A percentile compares a stretch with the other conserved stretches of the same genome.
phyloP scores from a whole-genome alignment of 306 rosid species.

The Elaeagnus macrophylla region DNA sequence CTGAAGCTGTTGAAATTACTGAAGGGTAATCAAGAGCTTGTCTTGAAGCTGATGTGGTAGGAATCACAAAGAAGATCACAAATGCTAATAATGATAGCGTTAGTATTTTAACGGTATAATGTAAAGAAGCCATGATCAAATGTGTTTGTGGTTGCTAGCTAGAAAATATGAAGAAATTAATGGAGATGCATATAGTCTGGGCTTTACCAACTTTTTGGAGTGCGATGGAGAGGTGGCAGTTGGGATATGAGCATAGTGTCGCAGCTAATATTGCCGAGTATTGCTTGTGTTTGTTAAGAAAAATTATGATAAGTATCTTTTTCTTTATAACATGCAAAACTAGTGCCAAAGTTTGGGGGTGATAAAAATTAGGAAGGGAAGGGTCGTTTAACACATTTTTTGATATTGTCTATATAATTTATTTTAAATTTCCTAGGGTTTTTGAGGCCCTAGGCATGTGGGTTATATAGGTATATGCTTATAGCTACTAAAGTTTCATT shows the following conservation, averaged over 20 bases:
- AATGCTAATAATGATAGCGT: background rate
- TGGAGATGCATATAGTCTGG: background rate
- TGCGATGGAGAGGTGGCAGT: background rate
- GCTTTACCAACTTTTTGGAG: background rate
- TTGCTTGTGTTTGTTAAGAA: background rate
- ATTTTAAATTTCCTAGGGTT: too few relatives aligned
- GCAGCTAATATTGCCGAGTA: background rate
- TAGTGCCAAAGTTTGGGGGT: too few relatives aligned
- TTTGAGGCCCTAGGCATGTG: too few relatives aligned
- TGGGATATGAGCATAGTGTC: background rate
- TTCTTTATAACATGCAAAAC: too few relatives aligned
- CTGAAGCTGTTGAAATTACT: background rate
- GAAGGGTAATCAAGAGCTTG: slow-evolving; percentile 10
- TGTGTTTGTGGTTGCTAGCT: background rate
- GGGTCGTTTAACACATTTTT: too few relatives aligned
- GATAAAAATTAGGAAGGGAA: too few relatives aligned
- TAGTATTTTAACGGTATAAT: background rate
- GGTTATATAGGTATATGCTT: too few relatives aligned
- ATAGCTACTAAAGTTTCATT: too few relatives aligned
- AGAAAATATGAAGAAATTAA: background rate
- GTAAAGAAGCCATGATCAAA: background rate
- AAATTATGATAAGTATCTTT: background rate
- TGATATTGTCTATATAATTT: too few relatives aligned
- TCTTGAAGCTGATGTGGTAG: slow-evolving; percentile 42
- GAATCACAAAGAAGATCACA: slow-evolving; percentile 18